Percentiles rank a stretch among this genome's conserved stretches.
phyloP scores from a whole-genome alignment of 2,329 filamentous ascomycete species.

The Ophiocordyceps camponoti-saundersi region DNA sequence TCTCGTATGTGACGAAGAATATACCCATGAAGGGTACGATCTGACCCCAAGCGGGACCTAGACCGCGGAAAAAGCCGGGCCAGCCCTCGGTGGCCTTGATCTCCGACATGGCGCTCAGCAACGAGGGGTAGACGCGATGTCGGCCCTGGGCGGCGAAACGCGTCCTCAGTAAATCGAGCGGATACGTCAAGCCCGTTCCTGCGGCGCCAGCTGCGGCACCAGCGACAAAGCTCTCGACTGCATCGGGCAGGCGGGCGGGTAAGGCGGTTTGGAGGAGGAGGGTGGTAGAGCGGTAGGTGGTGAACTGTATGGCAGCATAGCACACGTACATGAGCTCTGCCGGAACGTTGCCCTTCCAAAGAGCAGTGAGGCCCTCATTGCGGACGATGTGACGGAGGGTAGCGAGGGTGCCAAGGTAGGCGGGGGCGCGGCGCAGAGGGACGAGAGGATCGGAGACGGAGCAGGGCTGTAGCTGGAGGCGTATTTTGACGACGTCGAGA shows the following conservation, averaged over 20 bases:
- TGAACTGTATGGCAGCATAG: constrained; percentile 83
- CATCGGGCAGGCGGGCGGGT: constrained; percentile 34
- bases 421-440: constrained; percentile 30
- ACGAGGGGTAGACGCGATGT: constrained; percentile 58
- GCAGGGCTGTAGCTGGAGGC: constrained; percentile 82
- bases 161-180: constrained; percentile 80
- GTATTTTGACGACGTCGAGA: constrained; percentile 95
- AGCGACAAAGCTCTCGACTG: constrained; percentile 65
- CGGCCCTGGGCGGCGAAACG: constrained; percentile 90
- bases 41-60: constrained; percentile 66
- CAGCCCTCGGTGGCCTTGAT: constrained; percentile 63
- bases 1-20: constrained; percentile 85
- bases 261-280: constrained; percentile 42
- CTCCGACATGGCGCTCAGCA: constrained; percentile 50
- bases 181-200: constrained; percentile 76
- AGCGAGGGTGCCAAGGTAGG: constrained; percentile 59
- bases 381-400: constrained; percentile 62
- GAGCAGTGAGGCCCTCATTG: constrained; percentile 66
- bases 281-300: constrained; percentile 63
- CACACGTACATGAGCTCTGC: constrained; percentile 87
- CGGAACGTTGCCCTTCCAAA: constrained; percentile 97
- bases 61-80: constrained; percentile 73
- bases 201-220: constrained; percentile 70
- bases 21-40: constrained; percentile 95
- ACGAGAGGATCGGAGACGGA: constrained; percentile 60